Evolutionary conservation across 306 rosid genomes (phyloP).

Genomic region (Purshia tridentata): DNA sequence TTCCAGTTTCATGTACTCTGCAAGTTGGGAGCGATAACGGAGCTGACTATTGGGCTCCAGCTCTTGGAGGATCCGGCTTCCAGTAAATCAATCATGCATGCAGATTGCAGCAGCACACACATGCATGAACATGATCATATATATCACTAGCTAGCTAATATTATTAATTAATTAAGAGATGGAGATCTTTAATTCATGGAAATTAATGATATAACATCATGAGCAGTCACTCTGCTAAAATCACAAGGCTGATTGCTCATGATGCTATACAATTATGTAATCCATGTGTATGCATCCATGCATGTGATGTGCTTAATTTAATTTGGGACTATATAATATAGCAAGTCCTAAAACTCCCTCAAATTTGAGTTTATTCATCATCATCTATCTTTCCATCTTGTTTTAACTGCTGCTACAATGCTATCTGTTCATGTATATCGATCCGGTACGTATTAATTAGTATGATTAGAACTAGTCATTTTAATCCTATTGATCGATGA

Average conservation of each 20-base stretch:
- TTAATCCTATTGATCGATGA: constrained; percentile 6
- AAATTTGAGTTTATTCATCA: constrained; percentile 15
- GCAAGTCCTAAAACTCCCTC: constrained; percentile 14
- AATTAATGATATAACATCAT: constrained; percentile 82
- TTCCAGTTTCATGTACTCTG: constrained; percentile 90
- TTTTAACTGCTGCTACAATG: constrained; percentile 14
- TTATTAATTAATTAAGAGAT: neutral
- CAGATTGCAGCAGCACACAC: constrained; percentile 21
- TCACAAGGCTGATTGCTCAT: constrained; percentile 99
- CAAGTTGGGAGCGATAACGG: constrained; percentile 98
- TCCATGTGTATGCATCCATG: neutral
- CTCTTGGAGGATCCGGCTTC: constrained; percentile 60
- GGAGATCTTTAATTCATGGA: constrained; percentile 28
- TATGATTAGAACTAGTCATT: constrained; percentile 4
- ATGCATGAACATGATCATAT: no score
- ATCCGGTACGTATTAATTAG: constrained; percentile 8
- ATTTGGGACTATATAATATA: constrained; percentile 17
- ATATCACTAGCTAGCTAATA: no score
- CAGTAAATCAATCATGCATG: constrained; percentile 33
- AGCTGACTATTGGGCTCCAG: constrained; percentile 98
- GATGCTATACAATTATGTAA: constrained; percentile 72
- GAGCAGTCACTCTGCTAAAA: constrained; percentile 97
- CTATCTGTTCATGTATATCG: constrained; percentile 24
- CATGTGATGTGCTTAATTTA: constrained; percentile 22
- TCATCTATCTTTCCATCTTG: constrained; percentile 6